Conservation (phyloP, 2,329 filamentous ascomycete species). For the Phaeosphaeriaceae sp. region DNA sequence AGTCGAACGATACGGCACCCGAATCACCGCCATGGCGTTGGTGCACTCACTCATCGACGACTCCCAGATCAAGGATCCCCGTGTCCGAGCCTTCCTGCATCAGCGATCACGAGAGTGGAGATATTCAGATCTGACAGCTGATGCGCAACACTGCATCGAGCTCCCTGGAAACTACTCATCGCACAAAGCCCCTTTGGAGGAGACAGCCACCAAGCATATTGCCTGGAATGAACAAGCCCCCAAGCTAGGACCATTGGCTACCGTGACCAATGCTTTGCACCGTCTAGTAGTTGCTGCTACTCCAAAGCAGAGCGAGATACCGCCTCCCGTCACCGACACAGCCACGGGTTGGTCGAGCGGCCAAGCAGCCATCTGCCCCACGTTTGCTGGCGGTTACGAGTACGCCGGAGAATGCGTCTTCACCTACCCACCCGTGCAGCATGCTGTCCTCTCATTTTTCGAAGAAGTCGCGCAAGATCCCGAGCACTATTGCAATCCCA, state of each 20-base stretch:
- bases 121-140: constrained; percentile 16
- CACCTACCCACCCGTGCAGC: constrained; percentile 56
- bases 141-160: constrained; percentile 30
- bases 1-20: constrained; percentile 35
- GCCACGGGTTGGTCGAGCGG: constrained; percentile 15
- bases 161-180: constrained; percentile 27
- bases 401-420: constrained; percentile 69
- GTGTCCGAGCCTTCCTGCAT: constrained; percentile 38
- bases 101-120: constrained; percentile 44
- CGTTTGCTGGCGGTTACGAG: constrained; percentile 71
- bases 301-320: background rate
- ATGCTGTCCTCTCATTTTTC: constrained; percentile 67
- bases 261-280: constrained; percentile 14
- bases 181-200: background rate
- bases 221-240: constrained; percentile 21
- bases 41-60: constrained; percentile 29
- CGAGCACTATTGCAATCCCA: constrained; percentile 42
- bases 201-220: constrained; percentile 9
- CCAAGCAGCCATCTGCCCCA: constrained; percentile 44
- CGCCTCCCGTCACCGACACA: background rate
- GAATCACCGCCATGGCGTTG: constrained; percentile 42
- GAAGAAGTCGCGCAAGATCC: constrained; percentile 61
- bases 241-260: background rate
- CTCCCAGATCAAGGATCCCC: constrained; percentile 30
- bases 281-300: constrained; percentile 8